Evolutionary conservation across 495 filamentous ascomycete species (phyloP).

Genomic region (Lentithecium fluviatile): DNA sequence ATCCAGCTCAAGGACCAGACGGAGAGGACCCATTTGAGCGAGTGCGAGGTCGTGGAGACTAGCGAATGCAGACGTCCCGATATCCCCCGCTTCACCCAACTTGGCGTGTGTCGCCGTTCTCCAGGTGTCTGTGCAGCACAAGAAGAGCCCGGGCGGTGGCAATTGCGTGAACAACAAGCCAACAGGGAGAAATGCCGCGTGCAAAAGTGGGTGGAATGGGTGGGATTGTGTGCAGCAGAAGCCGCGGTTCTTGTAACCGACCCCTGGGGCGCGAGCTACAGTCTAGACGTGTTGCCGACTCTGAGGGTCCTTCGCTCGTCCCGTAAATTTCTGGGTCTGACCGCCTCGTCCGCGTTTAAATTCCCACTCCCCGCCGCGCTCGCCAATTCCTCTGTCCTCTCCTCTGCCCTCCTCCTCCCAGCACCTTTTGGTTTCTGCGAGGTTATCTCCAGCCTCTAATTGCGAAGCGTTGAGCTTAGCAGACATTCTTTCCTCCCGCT

Average conservation of each 20-base stretch:
- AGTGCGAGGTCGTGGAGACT: neutral
- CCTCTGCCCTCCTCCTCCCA: neutral
- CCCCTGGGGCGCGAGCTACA: too few species aligned
- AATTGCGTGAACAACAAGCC: constrained; percentile 4
- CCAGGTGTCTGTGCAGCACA: too few species aligned
- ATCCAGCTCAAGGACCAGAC: constrained; percentile 4
- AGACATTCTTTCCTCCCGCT: neutral
- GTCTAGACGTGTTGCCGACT: too few species aligned
- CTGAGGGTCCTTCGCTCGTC: neutral
- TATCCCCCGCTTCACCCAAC: constrained; percentile 8
- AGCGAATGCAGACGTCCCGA: neutral
- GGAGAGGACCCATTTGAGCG: constrained; percentile 3
- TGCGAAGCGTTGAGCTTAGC: constrained; percentile 6
- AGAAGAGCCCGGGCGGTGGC: constrained; percentile 1
- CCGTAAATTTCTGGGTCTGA: constrained; percentile 23
- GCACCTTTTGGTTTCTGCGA: neutral
- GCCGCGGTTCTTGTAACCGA: too few species aligned
- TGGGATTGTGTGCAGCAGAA: too few species aligned
- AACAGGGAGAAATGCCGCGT: too few species aligned
- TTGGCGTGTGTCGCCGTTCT: neutral
- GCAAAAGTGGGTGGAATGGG: too few species aligned
- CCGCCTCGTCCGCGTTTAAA: constrained; percentile 28
- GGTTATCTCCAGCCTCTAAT: neutral
- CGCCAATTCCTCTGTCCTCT: constrained; percentile 11
- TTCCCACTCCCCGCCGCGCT: constrained; percentile 6